Evolutionary conservation across 345 rosid genomes (phyloP), one percentile per base, ranked within the genome.

Genomic region (Eucalyptus regnans): DNA sequence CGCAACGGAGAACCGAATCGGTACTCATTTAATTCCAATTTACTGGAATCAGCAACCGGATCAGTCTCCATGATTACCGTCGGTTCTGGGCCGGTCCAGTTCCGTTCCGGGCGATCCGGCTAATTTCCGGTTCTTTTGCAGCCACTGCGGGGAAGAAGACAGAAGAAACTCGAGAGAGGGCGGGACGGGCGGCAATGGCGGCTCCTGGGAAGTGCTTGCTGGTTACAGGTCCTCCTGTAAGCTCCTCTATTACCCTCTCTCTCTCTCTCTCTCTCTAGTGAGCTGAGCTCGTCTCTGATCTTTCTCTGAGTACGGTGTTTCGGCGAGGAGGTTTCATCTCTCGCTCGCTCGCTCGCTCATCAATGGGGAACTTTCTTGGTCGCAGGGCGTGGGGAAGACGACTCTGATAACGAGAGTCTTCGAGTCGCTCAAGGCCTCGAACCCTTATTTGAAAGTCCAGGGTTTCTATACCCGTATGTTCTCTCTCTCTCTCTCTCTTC

Each of bases 351-450:
- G 76, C 27, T 18, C 6, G 81, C 14, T 17, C 23, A 3, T 37
- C 48, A 76, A 76, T 64, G 41, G 41, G 18, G 9, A 64, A 31
- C 2, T 33, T 20, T 76, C 48, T 41, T 76, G 48, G 46, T 41
- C 27, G 89, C 91, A 96, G 97, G 97, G 96, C 13, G 97, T 94
- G 76, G 98, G 98, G 25, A 96, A 96, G 93, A 93, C 95, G 90
- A 95, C 96, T 71, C 92, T 96, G 90, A 94, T 95, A n/a, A 92
- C 86, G 89, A 91, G 93, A 87, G 94, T 95, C 80, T 91, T 91
- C 50, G 96, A 96, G 50, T 91, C 84, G 88, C 93, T 95, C 85
- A 94, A 86, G 86, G 44, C 86, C 86, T 94, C 94, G 16, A 91
- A 92, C 89, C 94, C 96, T 58, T 90, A 87, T 89, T 86, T 94